These are phyloP conservation scores for Leptographium procerum DNA, from an alignment of 2,329 filamentous ascomycete species.

Conservation along the genomic window DNA sequence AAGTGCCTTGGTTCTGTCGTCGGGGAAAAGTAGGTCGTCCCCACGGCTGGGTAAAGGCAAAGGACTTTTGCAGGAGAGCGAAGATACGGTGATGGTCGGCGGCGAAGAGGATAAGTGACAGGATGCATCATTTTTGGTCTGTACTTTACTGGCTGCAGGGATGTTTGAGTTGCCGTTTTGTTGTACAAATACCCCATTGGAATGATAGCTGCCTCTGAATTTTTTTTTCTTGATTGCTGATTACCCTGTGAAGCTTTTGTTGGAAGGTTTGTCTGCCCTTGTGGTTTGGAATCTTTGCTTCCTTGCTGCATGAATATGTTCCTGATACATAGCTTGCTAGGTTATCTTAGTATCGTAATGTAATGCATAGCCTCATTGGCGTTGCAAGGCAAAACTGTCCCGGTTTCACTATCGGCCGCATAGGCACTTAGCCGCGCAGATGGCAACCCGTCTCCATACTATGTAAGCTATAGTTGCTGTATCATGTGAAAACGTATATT, in stretches of 20 bases:
- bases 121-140: background rate
- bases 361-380: background rate
- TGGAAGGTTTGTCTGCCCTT: no score
- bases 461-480: no score
- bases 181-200: slow-evolving; percentile 1
- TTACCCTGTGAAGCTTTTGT: no score
- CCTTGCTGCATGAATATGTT: background rate
- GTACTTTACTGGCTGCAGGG: background rate
- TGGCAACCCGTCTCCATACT: no score
- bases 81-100: slow-evolving; percentile 18
- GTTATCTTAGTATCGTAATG: no score
- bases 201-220: background rate
- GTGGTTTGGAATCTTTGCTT: no score
- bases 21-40: slow-evolving; percentile 14
- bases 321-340: no score
- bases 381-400: background rate
- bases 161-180: background rate
- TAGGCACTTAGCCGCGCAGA: background rate
- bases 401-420: background rate
- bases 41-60: slow-evolving; percentile 14
- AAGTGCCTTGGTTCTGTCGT: slow-evolving; percentile 7
- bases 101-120: slow-evolving; percentile 11
- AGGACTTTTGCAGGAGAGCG: slow-evolving; percentile 4
- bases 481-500: no score
- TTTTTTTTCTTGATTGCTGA: no score